Percentiles rank a stretch among this genome's conserved stretches.
Conservation (phyloP, 139 green algal genomes). For the Coelastrella sp. region DNA sequence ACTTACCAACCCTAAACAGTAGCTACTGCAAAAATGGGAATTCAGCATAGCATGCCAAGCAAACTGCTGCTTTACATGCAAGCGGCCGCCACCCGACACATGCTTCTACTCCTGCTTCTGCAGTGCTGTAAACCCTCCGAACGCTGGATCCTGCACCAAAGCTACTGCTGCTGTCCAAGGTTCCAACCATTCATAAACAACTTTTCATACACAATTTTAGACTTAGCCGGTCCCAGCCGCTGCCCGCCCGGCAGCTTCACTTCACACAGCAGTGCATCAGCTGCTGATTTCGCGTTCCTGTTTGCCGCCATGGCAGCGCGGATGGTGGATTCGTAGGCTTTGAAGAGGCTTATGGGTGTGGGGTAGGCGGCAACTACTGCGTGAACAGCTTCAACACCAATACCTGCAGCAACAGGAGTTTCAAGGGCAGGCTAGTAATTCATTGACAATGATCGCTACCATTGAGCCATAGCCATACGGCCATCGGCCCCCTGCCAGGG, state of each 20-base stretch:
- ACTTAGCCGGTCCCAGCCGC: slow-evolving; percentile 5
- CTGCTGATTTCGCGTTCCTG: slow-evolving; percentile 30
- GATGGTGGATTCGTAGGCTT: slow-evolving; percentile 6
- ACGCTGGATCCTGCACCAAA: neutral
- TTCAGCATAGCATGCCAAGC: too few relatives aligned
- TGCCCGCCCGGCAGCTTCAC: slow-evolving; percentile 17
- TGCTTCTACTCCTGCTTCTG: too few relatives aligned
- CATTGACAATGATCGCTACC: neutral
- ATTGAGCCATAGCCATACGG: neutral
- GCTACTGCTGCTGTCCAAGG: neutral
- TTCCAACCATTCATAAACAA: slow-evolving; percentile 38
- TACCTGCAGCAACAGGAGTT: neutral
- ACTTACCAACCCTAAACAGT: too few relatives aligned
- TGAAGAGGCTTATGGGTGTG: slow-evolving; percentile 43
- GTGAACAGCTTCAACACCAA: slow-evolving; percentile 37
- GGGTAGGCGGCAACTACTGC: slow-evolving; percentile 32
- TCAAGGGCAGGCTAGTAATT: neutral
- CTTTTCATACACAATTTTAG: neutral
- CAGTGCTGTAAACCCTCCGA: too few relatives aligned
- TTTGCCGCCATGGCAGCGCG: neutral
- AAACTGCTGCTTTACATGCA: too few relatives aligned
- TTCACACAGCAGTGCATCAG: neutral
- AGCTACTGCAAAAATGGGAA: too few relatives aligned
- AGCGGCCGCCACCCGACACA: too few relatives aligned
- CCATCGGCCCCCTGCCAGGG: too few relatives aligned